Base-by-base conservation (phyloP, 2,329 filamentous ascomycete species). In the Elsinoe australis region DNA sequence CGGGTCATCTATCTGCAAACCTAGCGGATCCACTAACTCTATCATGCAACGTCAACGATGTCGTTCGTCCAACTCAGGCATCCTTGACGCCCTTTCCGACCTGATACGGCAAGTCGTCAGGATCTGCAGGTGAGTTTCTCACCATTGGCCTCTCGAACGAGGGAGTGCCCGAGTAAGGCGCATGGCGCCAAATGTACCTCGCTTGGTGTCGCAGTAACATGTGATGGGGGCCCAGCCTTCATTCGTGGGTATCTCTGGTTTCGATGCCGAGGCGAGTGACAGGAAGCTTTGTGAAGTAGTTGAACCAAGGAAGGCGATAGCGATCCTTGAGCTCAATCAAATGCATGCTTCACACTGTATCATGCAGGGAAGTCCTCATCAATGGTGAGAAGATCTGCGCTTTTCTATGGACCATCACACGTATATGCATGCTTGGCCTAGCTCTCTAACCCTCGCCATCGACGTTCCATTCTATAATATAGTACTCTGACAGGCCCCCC, bases 381-480 rank as follows among this genome's bases (percentile, higher is more conserved):
- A 44, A n/a, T 31, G 24, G 39, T 44, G 24, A 44, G 39, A 31
- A 12, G 39, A 44, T 44, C 39, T 29, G 39, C 39, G 21, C 3
- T 32, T 44, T 44, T 44, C 39, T 44, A 44, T 44, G 39, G 39
- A 44, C 39, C 39, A 32, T 44, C 39, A 44, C 39, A 44, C 39
- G 26, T 44, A 44, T 15, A 31, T 44, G 17, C 39, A 17, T 24
- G 24, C 39, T 44, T 44, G 39, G 24, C 39, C 26, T 28, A 28
- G 28, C 21, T 17, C 8, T 31, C 24, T 18, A 44, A 24, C 39
- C 39, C 39, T 44, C 39, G 39, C 39, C 26, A 29, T 28, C 28
- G 39, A 14, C n/a, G 21, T 29, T 18, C 39, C 17, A 9, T 31
- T 15, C 9, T 44, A 32, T 42, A 18, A 44, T 44, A 44, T 44